Evolutionary conservation across 2,329 filamentous ascomycete species (phyloP), one percentile per base, ranked within the genome.

Genomic region (Ilyonectria mors-panacis): DNA sequence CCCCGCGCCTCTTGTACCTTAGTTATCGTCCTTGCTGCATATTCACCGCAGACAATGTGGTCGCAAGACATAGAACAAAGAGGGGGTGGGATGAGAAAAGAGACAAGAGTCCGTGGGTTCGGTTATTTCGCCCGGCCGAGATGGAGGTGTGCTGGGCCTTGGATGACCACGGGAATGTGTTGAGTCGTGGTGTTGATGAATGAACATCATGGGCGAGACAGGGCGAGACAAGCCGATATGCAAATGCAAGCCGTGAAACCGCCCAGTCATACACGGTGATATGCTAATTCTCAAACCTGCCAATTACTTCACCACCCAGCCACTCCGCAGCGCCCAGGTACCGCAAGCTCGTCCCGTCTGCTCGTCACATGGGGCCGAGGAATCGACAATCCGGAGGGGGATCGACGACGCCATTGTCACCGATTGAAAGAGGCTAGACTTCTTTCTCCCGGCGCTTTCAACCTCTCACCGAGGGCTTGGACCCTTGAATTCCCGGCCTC

Each of bases 301-400:
- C 30, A 33, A 33, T 33, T 33, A 33, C 30, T 33, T 33, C 30
- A 4, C 30, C 30, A 33, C 30, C 30, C 30, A 9, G 12, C 12
- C 30, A 9, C 30, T 33, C 30, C 30, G 30, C 30, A 33, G 9
- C 30, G 30, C 30, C 30, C 30, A 33, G 30, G 30, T 33, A 33
- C 30, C 30, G 30, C 26, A 26, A 26, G 30, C 30, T 13, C 17
- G 15, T 57, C 30, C n/a, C 30, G 4, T 56, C 23, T 21, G 10
- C 17, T 37, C 21, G 2, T 58, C 55, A 58, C 55, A 58, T 58
- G 55, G 37, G 55, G 44, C 55, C 55, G 55, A 58, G 55, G 55
- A 53, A 53, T 53, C 30, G n/a, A 48, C 15, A 42, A 42, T 19
- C 39, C 15, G n/a, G 39, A 42, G 39, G 39, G 39, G 15, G 39